Conservation (phyloP, 176 grass and related monocot species). For the Miscanthus lutarioriparius region DNA sequence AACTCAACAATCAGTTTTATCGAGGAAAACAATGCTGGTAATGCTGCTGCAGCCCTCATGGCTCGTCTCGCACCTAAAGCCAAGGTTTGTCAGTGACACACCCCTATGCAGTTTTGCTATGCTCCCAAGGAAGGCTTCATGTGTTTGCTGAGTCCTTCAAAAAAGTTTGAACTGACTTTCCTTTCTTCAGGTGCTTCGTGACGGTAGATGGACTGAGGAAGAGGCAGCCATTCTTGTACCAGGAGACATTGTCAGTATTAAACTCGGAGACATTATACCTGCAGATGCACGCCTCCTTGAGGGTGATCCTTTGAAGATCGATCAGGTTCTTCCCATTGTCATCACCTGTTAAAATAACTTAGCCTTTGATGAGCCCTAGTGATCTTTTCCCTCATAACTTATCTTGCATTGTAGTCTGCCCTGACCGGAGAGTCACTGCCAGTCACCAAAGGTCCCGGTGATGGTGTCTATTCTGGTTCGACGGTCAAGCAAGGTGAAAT, state of each 20-base stretch:
- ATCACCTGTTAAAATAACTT: background rate
- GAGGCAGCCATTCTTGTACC: conserved; percentile 72
- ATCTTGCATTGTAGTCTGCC: conserved; percentile 50
- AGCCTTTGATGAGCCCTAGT: background rate
- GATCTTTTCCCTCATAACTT: background rate
- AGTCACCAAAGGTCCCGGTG: conserved; percentile 65
- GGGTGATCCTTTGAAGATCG: conserved; percentile 82
- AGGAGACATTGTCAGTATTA: conserved; percentile 69
- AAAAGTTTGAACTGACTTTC: background rate
- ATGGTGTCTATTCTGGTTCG: conserved; percentile 82
- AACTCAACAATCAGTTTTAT: conserved; percentile 79
- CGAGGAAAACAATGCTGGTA: conserved; percentile 79
- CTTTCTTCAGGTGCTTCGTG: conserved; percentile 50
- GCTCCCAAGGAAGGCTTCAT: background rate
- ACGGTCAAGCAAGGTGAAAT: conserved; percentile 81
- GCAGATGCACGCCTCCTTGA: conserved; percentile 81
- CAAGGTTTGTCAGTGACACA: conserved; percentile 42
- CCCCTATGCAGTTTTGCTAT: background rate
- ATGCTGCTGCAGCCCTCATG: conserved; percentile 75
- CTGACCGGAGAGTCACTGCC: conserved; percentile 75
- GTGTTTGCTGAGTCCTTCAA: background rate
- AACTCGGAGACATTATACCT: conserved; percentile 76
- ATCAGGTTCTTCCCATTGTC: conserved; percentile 52
- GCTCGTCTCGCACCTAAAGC: conserved; percentile 73
- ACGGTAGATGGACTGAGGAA: conserved; percentile 64